Percentiles rank a stretch among this genome's conserved stretches.
These are phyloP conservation scores for Drosera spatulata DNA, from an alignment of 179 eudicot species.

Conservation along the genomic window DNA sequence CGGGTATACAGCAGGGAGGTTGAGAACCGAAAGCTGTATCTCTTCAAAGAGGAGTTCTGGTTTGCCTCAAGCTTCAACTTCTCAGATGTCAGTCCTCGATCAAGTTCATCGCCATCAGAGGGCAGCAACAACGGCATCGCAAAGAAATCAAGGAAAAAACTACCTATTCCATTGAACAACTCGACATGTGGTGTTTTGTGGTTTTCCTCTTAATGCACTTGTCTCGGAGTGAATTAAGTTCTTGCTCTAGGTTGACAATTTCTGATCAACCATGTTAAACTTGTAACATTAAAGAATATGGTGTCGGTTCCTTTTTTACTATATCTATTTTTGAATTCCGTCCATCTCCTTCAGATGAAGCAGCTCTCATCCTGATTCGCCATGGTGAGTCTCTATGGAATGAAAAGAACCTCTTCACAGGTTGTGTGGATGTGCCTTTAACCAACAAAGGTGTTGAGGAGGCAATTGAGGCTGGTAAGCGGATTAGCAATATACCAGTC, in stretches of 20 bases:
- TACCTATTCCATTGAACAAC: no score
- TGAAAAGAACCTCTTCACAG: conserved; percentile 92
- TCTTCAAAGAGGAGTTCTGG: conserved; percentile 25
- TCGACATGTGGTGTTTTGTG: no score
- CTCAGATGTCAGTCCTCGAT: conserved; percentile 33
- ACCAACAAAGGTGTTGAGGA: conserved; percentile 92
- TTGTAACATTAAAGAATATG: no score
- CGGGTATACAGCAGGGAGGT: conserved; percentile 21
- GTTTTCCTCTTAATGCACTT: no score
- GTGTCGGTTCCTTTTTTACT: neutral
- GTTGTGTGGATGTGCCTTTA: conserved; percentile 95
- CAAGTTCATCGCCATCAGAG: conserved; percentile 39
- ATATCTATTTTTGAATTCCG: conserved; percentile 3
- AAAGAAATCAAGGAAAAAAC: conserved; percentile 56
- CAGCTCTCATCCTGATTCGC: conserved; percentile 76
- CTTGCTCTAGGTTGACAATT: no score
- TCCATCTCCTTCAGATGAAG: conserved; percentile 50
- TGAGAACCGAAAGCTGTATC: conserved; percentile 17
- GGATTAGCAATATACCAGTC: conserved; percentile 91
- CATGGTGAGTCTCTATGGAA: conserved; percentile 99
- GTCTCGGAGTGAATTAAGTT: no score
- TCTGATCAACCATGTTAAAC: no score
- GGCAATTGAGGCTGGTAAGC: conserved; percentile 95
- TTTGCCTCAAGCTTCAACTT: conserved; percentile 48
- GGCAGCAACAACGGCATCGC: conserved; percentile 22